Evolutionary conservation across 495 filamentous ascomycete genomes (phyloP).

Genomic region (Tuber umbilicatum): DNA sequence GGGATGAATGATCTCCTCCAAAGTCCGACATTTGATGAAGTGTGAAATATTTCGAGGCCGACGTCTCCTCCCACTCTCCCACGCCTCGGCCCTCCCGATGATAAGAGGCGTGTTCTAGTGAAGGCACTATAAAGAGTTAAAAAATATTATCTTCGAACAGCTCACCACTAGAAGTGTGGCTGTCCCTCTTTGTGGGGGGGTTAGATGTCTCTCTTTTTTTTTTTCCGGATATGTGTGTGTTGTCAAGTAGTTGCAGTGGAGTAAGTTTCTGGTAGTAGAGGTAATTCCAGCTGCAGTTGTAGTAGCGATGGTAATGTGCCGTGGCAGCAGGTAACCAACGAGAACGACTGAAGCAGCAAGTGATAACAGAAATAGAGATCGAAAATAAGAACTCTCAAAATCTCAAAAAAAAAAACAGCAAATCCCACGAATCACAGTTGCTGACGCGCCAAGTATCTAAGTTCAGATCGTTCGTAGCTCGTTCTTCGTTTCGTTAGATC

Average conservation of each 20-base stretch:
- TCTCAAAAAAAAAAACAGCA: constrained; percentile 21
- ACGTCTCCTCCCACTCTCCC: constrained; percentile 38
- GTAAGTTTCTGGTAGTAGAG: constrained; percentile 2
- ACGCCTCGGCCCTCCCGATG: constrained; percentile 39
- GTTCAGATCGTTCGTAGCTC: constrained; percentile 30
- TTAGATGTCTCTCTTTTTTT: constrained; percentile 12
- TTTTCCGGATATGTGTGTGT: constrained; percentile 5
- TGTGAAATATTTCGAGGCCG: constrained; percentile 35
- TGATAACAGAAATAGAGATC: constrained; percentile 13
- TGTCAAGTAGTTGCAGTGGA: constrained; percentile 4
- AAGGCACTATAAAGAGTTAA: constrained; percentile 41
- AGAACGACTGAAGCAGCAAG: constrained; percentile 2
- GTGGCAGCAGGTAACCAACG: constrained; percentile 14
- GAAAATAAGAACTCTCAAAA: constrained; percentile 13
- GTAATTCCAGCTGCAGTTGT: constrained; percentile 8
- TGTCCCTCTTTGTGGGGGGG: constrained; percentile 10
- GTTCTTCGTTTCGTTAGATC: constrained; percentile 37
- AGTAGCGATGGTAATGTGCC: constrained; percentile 16
- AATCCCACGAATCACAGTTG: constrained; percentile 25
- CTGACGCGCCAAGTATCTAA: constrained; percentile 27
- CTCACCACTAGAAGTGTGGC: constrained; percentile 24
- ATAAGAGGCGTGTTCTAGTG: constrained; percentile 37
- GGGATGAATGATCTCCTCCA: constrained; percentile 35
- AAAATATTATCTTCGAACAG: constrained; percentile 22
- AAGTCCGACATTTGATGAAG: constrained; percentile 41